These are phyloP conservation scores for Turritis glabra DNA, from an alignment of 345 rosid genomes.

Conservation along the genomic window DNA sequence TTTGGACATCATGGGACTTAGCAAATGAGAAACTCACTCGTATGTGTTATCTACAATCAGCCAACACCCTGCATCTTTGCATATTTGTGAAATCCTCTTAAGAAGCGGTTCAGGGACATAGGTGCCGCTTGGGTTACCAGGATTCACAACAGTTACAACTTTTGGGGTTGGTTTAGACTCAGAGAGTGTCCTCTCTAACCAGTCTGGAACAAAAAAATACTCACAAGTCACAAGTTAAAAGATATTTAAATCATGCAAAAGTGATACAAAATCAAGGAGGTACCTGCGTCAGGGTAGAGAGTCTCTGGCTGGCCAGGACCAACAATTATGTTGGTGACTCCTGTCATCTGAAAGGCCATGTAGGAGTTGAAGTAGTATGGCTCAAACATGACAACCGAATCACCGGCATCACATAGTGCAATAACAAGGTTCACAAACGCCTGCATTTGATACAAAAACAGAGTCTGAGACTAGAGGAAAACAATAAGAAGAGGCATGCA, in stretches of 20 bases:
- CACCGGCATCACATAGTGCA: conserved; percentile 83
- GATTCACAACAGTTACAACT: conserved; percentile 92
- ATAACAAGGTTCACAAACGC: conserved; percentile 94
- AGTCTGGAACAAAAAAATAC: conserved; percentile 45
- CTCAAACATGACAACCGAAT: conserved; percentile 89
- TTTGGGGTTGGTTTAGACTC: conserved; percentile 82
- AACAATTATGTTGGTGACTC: conserved; percentile 77
- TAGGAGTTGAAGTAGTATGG: conserved; percentile 98
- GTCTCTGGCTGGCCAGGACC: conserved; percentile 75
- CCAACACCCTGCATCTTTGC: conserved; percentile 89
- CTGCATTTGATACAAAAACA: conserved; percentile 42
- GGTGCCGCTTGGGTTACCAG: conserved; percentile 94
- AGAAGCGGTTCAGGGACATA: conserved; percentile 85
- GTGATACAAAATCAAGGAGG: not conserved
- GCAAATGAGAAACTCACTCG: conserved; percentile 62
- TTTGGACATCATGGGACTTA: not conserved
- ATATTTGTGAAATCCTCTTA: conserved; percentile 86
- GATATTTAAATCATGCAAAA: not conserved
- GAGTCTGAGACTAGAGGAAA: not conserved
- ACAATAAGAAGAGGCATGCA: conserved; percentile 1
- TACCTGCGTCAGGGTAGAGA: conserved; percentile 92
- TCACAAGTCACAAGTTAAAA: conserved; percentile 18
- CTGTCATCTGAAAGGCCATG: conserved; percentile 99
- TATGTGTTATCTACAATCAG: conserved; percentile 95
- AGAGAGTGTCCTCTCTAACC: conserved; percentile 70